Base-by-base conservation (phyloP, 108 stramenopile species). In the Hondaea fermentalgiana region DNA sequence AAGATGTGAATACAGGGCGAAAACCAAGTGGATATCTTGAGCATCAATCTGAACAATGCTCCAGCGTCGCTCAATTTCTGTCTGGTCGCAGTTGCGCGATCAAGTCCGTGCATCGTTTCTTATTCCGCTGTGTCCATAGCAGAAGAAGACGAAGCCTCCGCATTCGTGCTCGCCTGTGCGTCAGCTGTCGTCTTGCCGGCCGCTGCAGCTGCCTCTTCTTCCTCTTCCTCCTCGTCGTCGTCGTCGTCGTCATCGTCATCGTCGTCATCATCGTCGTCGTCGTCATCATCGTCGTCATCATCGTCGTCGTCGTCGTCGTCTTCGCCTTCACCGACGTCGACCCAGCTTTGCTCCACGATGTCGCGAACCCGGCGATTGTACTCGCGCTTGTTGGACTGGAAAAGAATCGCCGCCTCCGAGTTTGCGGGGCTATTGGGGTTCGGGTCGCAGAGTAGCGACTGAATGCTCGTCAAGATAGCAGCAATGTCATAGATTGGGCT, bases 401-500 rank as follows among this genome's bases (percentile, higher is more conserved):
- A 99, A 88, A 99, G 93, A 57, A 97, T 93, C 90, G 97, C 96
- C 0, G 99, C 99, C 93, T 99, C 98, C 25, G 96, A 95, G 91
- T 97, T 98, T 44, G 98, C 97, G 59, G 97, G 97, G 72, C 95
- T 95, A 5, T 97, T 97, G n/a, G 99, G 98, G 90, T 99, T 99
- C 29, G 99, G 99, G 94, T 99, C 99, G 76, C 97, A 98, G 87
- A 99, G 93, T 59, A 99, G 92, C 59, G 97, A 97, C 93, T 99
- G 99, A 89, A 99, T 99, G 72, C 96, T 96, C n/a, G 98, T 98
- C 91, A 99, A 91, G 91, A 99, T 99, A 42, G 98, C 98, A 57
- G 97, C 96, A 88, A 99, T 98, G 92, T 99, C 98, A 91, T 99
- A 99, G 93, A 99, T 99, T 10, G 99, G 99, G 91, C 95, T 96